Evolutionary conservation across 176 grass and related monocot genomes (phyloP).

Genomic region (Juncus inflexus): DNA sequence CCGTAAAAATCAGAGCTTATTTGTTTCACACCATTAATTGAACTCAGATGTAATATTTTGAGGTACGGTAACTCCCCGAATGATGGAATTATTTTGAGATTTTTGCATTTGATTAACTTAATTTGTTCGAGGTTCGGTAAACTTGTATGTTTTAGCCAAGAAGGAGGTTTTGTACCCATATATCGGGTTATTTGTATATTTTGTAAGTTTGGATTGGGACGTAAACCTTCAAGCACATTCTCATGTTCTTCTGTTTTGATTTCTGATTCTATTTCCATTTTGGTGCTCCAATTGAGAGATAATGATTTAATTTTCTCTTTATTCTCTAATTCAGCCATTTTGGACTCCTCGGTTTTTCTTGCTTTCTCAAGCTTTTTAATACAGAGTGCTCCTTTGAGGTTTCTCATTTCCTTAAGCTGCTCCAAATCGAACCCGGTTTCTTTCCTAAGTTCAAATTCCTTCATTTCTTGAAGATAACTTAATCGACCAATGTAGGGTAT

Average conservation of each 20-base stretch:
- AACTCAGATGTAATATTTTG: constrained; percentile 21
- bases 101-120: constrained; percentile 20
- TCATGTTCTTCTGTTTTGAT: not conserved
- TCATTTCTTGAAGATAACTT: constrained; percentile 20
- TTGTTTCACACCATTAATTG: constrained; percentile 11
- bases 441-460: constrained; percentile 9
- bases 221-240: constrained; percentile 25
- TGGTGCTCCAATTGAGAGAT: constrained; percentile 24
- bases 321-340: constrained; percentile 8
- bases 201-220: constrained; percentile 32
- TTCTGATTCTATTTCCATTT: not conserved
- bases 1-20: constrained; percentile 35
- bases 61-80: constrained; percentile 36
- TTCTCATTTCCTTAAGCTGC: constrained; percentile 28
- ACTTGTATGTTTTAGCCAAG: constrained; percentile 17
- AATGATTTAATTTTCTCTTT: constrained; percentile 32
- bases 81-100: constrained; percentile 23
- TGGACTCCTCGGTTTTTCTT: not conserved
- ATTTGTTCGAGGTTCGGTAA: constrained; percentile 26
- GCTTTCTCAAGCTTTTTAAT: constrained; percentile 32
- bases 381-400: constrained; percentile 21
- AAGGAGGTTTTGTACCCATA: constrained; percentile 26
- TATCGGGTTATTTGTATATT: constrained; percentile 23
- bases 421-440: not conserved
- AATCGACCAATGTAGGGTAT: constrained; percentile 22